Evolutionary conservation across 345 rosid species (phyloP), one percentile per base, ranked within the genome.

Genomic region (Salix exigua): DNA sequence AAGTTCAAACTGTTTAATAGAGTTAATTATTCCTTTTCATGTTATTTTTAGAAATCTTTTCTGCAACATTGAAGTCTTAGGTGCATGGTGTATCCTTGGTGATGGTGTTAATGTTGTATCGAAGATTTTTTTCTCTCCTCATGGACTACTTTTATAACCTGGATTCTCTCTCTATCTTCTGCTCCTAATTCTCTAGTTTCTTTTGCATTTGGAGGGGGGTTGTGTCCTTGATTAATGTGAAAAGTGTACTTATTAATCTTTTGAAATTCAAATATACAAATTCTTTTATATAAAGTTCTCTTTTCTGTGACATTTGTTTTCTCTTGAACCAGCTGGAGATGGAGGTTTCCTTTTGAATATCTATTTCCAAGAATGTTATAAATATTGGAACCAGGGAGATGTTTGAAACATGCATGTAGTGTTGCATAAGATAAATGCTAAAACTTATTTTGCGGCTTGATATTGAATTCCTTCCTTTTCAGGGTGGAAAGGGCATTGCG

Each of bases 401-500:
- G 16, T 10, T 9, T 58, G 63, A 58, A 58, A n/a, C 28, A 58
- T 58, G 26, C 62, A n/a, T n/a, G 10, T 23, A 10, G 28, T 23
- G 11, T 58, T 58, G 6, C 62, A 58, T 58, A 23, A 58, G 11
- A 58, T 44, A 65, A 14, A 48, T 21, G 44, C 46, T 73, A 50
- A 31, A 21, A 30, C 21, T 73, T 28, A n/a, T 19, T 66, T 44
- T 48, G 62, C 18, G 1, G 66, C 33, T 13, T 13, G 33, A 17
- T 65, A 35, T 77, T 64, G 25, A 71, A 21, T 26, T 26, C 51
- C 21, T 37, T 7, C 37, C 68, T 53, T 66, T 77, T 74, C 93
- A 96, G 99, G 97, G 83, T 96, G 99, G 99, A 93, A 93, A 84
- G 81, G 68, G 74, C 75, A 83, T 3, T 96, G 98, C 64, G 87